Evolutionary conservation across 2,329 filamentous ascomycete species (phyloP), one percentile per base, ranked within the genome.

Genomic region (Chaetomiaceae sp.): DNA sequence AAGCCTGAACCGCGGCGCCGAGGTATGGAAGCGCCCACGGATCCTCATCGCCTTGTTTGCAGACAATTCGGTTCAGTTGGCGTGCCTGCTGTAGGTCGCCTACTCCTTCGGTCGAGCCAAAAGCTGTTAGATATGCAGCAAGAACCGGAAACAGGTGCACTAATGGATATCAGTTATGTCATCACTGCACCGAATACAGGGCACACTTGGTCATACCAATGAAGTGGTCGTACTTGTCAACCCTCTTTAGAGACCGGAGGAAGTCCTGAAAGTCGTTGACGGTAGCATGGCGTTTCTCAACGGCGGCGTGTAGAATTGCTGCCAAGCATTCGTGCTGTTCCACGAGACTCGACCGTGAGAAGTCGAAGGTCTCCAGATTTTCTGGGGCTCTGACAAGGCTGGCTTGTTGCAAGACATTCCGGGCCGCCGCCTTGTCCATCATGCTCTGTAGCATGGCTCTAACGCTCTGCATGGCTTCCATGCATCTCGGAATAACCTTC

Each of bases 291-390:
- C 84, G 82, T 59, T 83, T 86, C 62, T 91, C 89, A 56, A 96
- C 81, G 50, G 94, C 80, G 56, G 87, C 84, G 56, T 84, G 85
- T 47, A 95, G 73, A 48, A 96, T 87, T n/a, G 90, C 80, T 11
- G 86, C 85, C 14, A 99, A 75, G 14, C 87, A 82, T 66, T 99
- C 92, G 66, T 99, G 95, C 68, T 99, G 92, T 64, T 89, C 85
- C 20, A 86, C 82, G 47, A 99, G 77, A 64, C 89, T 95, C 60
- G 82, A 75, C 40, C 86, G 83, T 63, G 95, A 89, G 63, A 89
- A 88, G 61, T 91, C 85, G 57, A 95, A 80, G 3, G 86, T 86
- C 65, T 95, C 89, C 60, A 86, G 77, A 52, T 86, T 77, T 59
- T 91, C 87, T 9, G 78, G 76, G 40, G 73, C 67, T 49, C 64